Base-by-base conservation (phyloP, 177 flowering plant genomes). In the Vitis hybrid region DNA sequence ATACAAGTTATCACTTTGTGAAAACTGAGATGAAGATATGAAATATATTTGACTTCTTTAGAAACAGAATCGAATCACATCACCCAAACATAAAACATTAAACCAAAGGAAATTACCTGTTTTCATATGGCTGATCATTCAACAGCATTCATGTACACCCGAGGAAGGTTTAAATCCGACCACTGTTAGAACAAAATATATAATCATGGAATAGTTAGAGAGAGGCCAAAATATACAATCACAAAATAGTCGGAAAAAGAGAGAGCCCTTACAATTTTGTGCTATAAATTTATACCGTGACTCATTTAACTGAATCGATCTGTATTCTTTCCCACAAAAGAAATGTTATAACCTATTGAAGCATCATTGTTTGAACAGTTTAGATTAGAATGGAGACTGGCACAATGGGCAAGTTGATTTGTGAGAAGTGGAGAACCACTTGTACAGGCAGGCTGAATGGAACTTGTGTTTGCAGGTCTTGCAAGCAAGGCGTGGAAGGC, bases 401-500 rank as follows among this genome's bases (percentile, higher is more conserved):
- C 99, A 96, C 70, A 96, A 66, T 12, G 99, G 99, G 77, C 99
- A 96, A 4, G 89, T 86, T 13, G 97, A 90, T 70, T 96, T 96
- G 78, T 96, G 92, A 57, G 99, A 92, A 22, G 98, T 96, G 31
- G 94, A 86, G 77, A 96, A 94, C 99, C 99, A 96, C 84, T 96
- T 96, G 78, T 88, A 91, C 49, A 96, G 88, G 82, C 99, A 96
- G 38, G 92, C 95, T 10, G 91, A 76, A 77, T 96, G 99, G 77
- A 88, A 96, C 80, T 96, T 96, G 84, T 96, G 94, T 78, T 92
- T 96, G 92, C 98, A 96, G 56, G 98, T 94, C 79, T 83, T 92
- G 94, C 99, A 96, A 61, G 97, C 94, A 53, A 90, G 95, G 19
- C 93, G 89, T 38, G 99, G 99, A 68, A 91, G 85, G 77, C 90